These are phyloP conservation scores for Dendrocalamus sinicus DNA, from an alignment of 176 grass and related monocot species.

Conservation along the genomic window DNA sequence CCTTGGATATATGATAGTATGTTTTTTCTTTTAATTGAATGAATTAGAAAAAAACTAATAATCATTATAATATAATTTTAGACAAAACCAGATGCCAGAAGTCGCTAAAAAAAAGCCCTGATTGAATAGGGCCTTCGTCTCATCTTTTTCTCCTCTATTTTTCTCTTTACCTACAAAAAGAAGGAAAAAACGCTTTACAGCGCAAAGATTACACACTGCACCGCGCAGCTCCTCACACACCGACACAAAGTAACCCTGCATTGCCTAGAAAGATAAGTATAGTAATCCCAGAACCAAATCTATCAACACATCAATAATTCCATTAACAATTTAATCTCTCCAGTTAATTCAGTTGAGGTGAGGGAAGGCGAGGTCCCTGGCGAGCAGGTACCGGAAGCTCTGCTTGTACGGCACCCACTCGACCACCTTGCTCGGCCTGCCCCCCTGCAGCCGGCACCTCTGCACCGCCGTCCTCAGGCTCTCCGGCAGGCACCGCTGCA, in stretches of 20 bases:
- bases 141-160: not conserved
- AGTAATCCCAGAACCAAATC: constrained; percentile 31
- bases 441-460: constrained; percentile 58
- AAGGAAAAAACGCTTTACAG: constrained; percentile 30
- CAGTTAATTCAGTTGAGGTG: constrained; percentile 53
- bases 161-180: constrained; percentile 30
- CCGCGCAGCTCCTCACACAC: not conserved
- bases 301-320: constrained; percentile 39
- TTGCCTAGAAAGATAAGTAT: not conserved
- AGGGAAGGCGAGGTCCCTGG: constrained; percentile 83
- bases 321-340: not conserved
- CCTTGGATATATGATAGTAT: too few species aligned
- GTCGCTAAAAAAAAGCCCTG: too few species aligned
- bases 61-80: rapidly evolving
- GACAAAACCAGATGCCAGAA: too few species aligned
- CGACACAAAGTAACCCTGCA: not conserved
- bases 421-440: constrained; percentile 51
- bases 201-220: constrained; percentile 17
- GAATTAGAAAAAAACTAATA: too few species aligned
- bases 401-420: constrained; percentile 78
- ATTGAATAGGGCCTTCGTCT: not conserved
- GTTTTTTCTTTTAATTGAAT: too few species aligned
- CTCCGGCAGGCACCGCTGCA: constrained; percentile 72
- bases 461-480: constrained; percentile 69
- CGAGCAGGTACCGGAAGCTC: constrained; percentile 76